phyloP scores from a whole-genome alignment of 148 eudicot genomes.

The Cornus kousa region DNA sequence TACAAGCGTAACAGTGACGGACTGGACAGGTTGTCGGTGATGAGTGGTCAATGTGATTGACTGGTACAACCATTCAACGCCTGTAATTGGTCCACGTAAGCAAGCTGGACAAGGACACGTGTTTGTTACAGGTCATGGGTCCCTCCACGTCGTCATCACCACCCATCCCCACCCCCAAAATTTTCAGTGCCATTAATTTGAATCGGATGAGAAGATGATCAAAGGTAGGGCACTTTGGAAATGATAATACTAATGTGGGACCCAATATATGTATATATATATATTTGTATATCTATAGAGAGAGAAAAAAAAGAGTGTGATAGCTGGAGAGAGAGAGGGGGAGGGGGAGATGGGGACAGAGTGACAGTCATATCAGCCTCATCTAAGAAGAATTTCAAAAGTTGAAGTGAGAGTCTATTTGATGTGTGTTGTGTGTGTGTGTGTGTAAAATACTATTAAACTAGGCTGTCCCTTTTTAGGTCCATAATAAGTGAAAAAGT shows the following conservation, averaged over 20 bases:
- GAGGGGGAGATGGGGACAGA: neutral
- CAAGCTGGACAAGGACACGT: constrained; percentile 19
- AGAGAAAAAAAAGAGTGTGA: too few relatives aligned
- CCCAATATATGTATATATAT: neutral
- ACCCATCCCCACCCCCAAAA: neutral
- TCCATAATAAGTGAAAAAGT: too few relatives aligned
- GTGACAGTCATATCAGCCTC: neutral
- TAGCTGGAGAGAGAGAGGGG: too few relatives aligned
- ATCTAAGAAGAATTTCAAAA: too few relatives aligned
- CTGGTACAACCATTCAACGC: constrained; percentile 7
- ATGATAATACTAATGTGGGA: constrained; percentile 3
- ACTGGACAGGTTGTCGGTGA: constrained; percentile 6
- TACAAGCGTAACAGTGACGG: constrained; percentile 4
- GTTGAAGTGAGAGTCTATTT: too few relatives aligned
- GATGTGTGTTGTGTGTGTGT: too few relatives aligned
- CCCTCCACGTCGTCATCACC: constrained; percentile 17
- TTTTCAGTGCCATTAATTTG: constrained; percentile 13
- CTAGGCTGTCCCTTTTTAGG: too few relatives aligned
- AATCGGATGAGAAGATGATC: neutral
- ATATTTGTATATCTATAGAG: too few relatives aligned
- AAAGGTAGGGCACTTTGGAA: constrained; percentile 12
- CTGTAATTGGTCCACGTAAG: constrained; percentile 13
- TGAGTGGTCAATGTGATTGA: constrained; percentile 10
- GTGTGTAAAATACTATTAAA: too few relatives aligned
- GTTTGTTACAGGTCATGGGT: neutral